Evolutionary conservation across 2,329 filamentous ascomycete species (phyloP), one percentile per base, ranked within the genome.

Genomic region (Beauveria pseudobassiana): DNA sequence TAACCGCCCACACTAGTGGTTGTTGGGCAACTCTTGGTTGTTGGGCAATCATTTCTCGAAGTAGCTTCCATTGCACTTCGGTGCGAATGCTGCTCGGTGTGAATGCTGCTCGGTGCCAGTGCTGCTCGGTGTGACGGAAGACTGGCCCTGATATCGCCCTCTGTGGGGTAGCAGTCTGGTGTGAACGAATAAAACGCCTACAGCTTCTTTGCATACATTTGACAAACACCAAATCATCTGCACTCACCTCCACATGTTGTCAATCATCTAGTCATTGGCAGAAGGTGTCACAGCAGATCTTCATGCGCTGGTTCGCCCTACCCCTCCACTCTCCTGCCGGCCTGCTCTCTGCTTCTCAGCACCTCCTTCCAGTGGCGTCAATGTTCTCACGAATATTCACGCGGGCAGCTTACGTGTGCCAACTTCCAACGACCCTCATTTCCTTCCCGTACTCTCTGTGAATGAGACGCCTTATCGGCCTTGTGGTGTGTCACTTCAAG

Each of bases 1-100:
- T 52, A 60, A 28, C 49, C 57, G 57, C 57, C 49, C 10, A 49
- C 57, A 53, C 57, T 60, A 60, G 57, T 53, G 49, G 24, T 30
- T 46, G n/a, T 46, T 22, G 18, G 57, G 38, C 48, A 46, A 42
- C 57, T 53, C n/a, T 38, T 60, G 34, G 6, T 22, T 24, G 6
- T 28, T 42, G 20, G 16, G 22, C 46, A 42, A 51, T 16, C 5
- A 9, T 20, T 42, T 9, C 30, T 45, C 28, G 1, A 12, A 30
- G 22, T 50, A 28, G 54, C 26, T 38, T 20, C 20, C 18, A 34
- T 46, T 22, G 10, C 26, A 46, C 26, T 8, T 20, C 5, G 22
- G 20, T 48, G 45, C 10, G 22, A 26, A 38, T 38, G 34, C 12
- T 38, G 34, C 12, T 38, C 34, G 34, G 20, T 48, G 45, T 6